These are phyloP conservation scores for Calocybe cyanea DNA, from an alignment of 768 basidiomycete genomes.

Conservation along the genomic window DNA sequence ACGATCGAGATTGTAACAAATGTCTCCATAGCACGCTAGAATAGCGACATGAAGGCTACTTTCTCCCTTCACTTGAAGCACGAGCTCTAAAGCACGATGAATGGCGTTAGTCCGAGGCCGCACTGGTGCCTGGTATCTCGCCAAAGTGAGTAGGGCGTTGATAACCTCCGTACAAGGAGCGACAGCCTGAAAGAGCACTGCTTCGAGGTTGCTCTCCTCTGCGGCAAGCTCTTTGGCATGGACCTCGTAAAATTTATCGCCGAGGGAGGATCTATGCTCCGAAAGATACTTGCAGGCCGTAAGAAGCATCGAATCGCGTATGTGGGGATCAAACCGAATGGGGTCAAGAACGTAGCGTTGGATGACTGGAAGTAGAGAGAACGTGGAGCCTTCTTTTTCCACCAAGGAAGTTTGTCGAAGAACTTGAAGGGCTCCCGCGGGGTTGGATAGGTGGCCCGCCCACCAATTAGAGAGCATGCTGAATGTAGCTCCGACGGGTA, in stretches of 20 bases:
- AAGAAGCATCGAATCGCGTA: slow-evolving; percentile 5
- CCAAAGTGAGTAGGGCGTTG: too few species aligned
- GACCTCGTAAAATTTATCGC: slow-evolving; percentile 10
- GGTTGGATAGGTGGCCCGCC: slow-evolving; percentile 4
- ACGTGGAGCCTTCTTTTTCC: not conserved
- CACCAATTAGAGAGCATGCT: slow-evolving; percentile 12
- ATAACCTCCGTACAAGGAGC: too few species aligned
- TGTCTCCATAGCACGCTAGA: too few species aligned
- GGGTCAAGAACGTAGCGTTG: slow-evolving; percentile 13
- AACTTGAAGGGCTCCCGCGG: slow-evolving; percentile 1
- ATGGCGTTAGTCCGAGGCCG: too few species aligned
- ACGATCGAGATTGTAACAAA: too few species aligned
- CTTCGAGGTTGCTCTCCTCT: slow-evolving; percentile 14
- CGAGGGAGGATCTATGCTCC: slow-evolving; percentile 9
- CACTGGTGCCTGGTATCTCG: too few species aligned
- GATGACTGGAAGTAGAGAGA: slow-evolving; percentile 18
- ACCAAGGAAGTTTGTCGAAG: slow-evolving; percentile 7
- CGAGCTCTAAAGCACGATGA: too few species aligned
- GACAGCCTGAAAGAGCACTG: slow-evolving; percentile 9
- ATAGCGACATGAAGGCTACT: too few species aligned
- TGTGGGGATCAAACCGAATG: slow-evolving; percentile 1
- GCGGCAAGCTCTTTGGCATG: not conserved
- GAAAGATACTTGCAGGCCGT: slow-evolving; percentile 11
- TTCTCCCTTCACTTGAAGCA: too few species aligned
- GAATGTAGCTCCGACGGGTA: slow-evolving; percentile 20